Evolutionary conservation across 345 rosid species (phyloP), one percentile per base, ranked within the genome.

Genomic region (Corymbia maculata): DNA sequence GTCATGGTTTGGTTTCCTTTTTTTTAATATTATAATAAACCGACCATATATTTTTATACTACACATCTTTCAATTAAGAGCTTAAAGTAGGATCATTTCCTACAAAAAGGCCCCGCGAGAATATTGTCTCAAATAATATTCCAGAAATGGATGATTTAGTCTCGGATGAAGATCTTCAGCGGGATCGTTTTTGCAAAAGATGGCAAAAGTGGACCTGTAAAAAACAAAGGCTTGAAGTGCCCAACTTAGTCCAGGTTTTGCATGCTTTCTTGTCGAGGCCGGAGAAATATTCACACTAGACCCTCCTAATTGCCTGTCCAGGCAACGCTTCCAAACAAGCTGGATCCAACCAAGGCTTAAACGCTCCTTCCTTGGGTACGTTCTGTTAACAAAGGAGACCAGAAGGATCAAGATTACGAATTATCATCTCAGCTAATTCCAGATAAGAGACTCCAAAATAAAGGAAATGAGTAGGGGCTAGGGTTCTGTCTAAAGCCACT

Each of bases 261-360:
- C 28, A 42, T 5, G 82, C 49, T 75, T 75, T 75, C 49, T 75
- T 19, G 49, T 36, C 42, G 45, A 26, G 49, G 49, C 44, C 49
- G 22, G 82, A 75, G 49, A 19, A 42, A 75, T 75, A 75, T 75
- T 75, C 47, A 44, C 82, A 42, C 19, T 75, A 75, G 82, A 75
- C 26, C 49, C 82, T 75, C 49, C 49, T 19, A 75, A 5, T 10
- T 75, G 82, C 82, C 49, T 8, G 51, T 47, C 75, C 32, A 42
- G 92, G 94, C 87, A 85, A 55, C 53, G 89, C 86, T 52, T 87
- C 86, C 88, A 94, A 68, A 87, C 90, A 92, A 51, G 86, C 50
- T 11, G 89, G 86, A 80, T 94, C 92, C 87, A 79, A 7, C 98
- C 98, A 95, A 28, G 97, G 97, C 88, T 86, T 86, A 88, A 94